A percentile compares a stretch with the other conserved stretches of the same genome.
These are phyloP conservation scores for Chenopodium quinoa DNA, from an alignment of 148 eudicot genomes.

Conservation along the genomic window DNA sequence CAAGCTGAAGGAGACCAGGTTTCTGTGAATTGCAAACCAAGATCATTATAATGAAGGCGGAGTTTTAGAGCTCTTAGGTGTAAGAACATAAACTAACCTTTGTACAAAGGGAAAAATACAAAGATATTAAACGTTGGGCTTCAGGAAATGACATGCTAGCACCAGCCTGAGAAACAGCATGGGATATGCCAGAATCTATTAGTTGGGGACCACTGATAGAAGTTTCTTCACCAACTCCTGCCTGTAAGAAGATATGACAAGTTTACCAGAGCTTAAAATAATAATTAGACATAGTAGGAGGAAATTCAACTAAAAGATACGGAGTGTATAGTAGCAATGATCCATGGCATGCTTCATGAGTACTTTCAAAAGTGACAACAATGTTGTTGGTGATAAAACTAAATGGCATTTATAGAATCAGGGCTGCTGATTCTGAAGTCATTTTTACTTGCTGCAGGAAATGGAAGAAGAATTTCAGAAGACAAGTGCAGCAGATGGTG, in stretches of 20 bases:
- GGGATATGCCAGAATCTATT: slow-evolving; percentile 52
- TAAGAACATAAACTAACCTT: slow-evolving; percentile 47
- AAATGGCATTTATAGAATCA: no score
- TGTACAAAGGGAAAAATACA: slow-evolving; percentile 89
- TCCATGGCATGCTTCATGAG: no score
- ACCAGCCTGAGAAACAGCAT: slow-evolving; percentile 43
- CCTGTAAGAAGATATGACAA: slow-evolving; percentile 34
- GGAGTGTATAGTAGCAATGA: no score
- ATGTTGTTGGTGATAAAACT: no score
- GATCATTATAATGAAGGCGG: neutral
- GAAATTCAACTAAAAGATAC: no score
- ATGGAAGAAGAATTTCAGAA: no score
- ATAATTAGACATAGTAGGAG: no score
- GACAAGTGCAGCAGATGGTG: no score
- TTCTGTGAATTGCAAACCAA: slow-evolving; percentile 47
- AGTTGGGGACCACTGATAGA: slow-evolving; percentile 70
- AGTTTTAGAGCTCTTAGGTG: slow-evolving; percentile 4
- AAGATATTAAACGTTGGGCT: slow-evolving; percentile 77
- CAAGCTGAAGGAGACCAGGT: slow-evolving; percentile 78
- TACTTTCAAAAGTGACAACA: no score
- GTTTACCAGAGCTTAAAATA: neutral
- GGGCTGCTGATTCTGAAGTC: no score
- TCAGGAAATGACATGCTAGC: slow-evolving; percentile 53
- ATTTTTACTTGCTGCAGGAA: no score
- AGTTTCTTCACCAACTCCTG: slow-evolving; percentile 56